These are phyloP conservation scores for Lasiosphaeriaceae sp. DNA, from an alignment of 495 filamentous ascomycete genomes.

Conservation along the genomic window DNA sequence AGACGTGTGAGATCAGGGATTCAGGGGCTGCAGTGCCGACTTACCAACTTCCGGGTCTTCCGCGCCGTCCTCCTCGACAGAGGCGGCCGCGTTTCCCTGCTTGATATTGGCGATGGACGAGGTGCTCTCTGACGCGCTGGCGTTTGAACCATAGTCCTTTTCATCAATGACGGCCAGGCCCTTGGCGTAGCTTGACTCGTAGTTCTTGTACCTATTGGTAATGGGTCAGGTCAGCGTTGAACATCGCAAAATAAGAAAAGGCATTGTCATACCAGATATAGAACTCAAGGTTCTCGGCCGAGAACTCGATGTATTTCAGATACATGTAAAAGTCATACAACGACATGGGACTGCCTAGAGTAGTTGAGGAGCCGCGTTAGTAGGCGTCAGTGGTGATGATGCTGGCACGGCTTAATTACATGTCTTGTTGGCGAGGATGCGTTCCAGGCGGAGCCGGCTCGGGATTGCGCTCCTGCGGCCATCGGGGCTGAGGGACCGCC, in stretches of 20 bases:
- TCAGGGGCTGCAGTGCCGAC: background rate
- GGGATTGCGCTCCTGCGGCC: constrained; percentile 30
- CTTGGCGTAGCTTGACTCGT: constrained; percentile 30
- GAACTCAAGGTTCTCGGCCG: constrained; percentile 56
- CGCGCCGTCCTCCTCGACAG: constrained; percentile 4
- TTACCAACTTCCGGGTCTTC: constrained; percentile 29
- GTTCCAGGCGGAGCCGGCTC: constrained; percentile 31
- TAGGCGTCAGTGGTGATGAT: too few species aligned
- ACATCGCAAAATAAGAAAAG: background rate
- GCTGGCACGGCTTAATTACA: constrained; percentile 18
- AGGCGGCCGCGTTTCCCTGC: background rate
- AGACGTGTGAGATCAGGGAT: background rate
- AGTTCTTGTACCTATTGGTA: constrained; percentile 36
- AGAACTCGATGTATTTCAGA: constrained; percentile 38
- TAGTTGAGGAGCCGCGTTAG: background rate
- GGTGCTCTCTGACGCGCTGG: constrained; percentile 24
- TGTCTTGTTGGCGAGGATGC: constrained; percentile 39
- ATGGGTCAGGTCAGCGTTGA: background rate
- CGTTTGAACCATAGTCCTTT: constrained; percentile 21
- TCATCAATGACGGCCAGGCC: constrained; percentile 15
- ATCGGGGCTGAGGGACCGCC: constrained; percentile 27
- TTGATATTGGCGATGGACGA: constrained; percentile 23
- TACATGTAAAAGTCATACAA: constrained; percentile 41
- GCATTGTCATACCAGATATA: constrained; percentile 62
- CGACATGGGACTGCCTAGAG: constrained; percentile 33